A percentile compares a stretch with the other conserved stretches of the same genome.
These are phyloP conservation scores for barley (Hordeum vulgare) DNA, from an alignment of 176 grass and related monocot genomes.

Conservation along the genomic window MorexV3_pseudomolecules_assembly NC_058524.1:63203576-63204075, in stretches of 20 bases:
- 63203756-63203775: conserved; percentile 16
- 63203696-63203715: conserved; percentile 29
- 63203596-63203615: conserved; percentile 62
- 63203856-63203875: conserved; percentile 54
- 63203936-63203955: conserved; percentile 51
- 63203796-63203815: not conserved
- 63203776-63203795: conserved; percentile 27
- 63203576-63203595: conserved; percentile 21
- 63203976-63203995: conserved; percentile 24
- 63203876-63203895: conserved; percentile 60
- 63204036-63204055: conserved; percentile 27
- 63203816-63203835: conserved; percentile 29
- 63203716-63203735: not conserved
- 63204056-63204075: not conserved
- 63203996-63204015: conserved; percentile 47
- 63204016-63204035: conserved; percentile 44
- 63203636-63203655: conserved; percentile 64
- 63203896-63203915: not conserved
- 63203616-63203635: conserved; percentile 73
- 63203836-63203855: conserved; percentile 31
- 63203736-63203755: conserved; percentile 15
- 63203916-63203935: conserved; percentile 38
- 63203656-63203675: conserved; percentile 53
- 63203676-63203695: conserved; percentile 55
- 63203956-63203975: conserved; percentile 50